Percentiles rank a stretch among this genome's conserved stretches.
Conservation (phyloP, 441 rosid species). For the Aquilaria agallochum region DNA sequence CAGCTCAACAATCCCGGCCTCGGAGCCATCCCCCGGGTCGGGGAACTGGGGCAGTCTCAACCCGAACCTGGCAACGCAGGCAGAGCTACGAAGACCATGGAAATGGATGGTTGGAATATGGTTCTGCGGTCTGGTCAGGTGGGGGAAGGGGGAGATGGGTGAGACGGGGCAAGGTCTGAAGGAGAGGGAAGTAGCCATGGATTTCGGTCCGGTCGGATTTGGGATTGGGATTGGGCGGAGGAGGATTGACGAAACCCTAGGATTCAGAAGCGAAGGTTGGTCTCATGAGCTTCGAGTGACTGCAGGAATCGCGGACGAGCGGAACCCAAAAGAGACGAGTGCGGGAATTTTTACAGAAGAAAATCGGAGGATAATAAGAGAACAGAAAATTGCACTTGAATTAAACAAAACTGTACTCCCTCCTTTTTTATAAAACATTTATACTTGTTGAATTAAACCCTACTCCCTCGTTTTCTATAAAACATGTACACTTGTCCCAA, state of each 20-base stretch:
- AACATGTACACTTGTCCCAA: too few species aligned
- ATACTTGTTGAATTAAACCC: too few species aligned
- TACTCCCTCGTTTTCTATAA: too few species aligned
- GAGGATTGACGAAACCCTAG: conserved; percentile 18
- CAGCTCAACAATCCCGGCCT: conserved; percentile 37
- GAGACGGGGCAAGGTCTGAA: conserved; percentile 23
- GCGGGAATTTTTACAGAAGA: neutral
- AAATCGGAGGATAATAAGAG: neutral
- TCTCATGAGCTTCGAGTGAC: neutral
- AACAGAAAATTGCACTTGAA: too few species aligned
- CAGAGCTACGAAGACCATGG: conserved; percentile 43
- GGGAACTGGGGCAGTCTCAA: conserved; percentile 45
- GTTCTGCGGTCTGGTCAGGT: conserved; percentile 18
- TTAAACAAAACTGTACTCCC: too few species aligned
- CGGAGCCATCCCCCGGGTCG: conserved; percentile 39
- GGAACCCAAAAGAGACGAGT: too few species aligned
- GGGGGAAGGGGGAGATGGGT: conserved; percentile 35
- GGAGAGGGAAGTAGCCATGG: conserved; percentile 46
- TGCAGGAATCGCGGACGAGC: too few species aligned
- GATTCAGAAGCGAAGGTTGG: conserved; percentile 9
- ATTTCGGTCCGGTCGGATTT: neutral
- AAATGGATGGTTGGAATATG: conserved; percentile 22
- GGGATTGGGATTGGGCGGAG: too few species aligned
- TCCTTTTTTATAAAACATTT: too few species aligned
- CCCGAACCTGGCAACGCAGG: conserved; percentile 58